Evolutionary conservation across 805 yeast species (phyloP).

Genomic region (Lipomyces spencermartinsiae): DNA sequence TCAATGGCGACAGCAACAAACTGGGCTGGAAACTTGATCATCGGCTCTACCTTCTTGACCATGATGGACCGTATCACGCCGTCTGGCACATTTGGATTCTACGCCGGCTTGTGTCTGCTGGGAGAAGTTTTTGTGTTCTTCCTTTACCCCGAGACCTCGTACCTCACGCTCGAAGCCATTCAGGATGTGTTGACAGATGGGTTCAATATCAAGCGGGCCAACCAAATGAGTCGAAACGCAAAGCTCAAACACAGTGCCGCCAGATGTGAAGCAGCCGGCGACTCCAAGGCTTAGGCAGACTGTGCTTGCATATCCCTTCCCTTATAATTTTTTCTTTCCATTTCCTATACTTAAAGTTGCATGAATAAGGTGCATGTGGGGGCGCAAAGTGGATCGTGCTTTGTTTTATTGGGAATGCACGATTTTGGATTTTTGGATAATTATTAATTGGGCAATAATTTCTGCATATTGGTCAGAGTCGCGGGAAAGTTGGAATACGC

Average conservation of each 20-base stretch:
- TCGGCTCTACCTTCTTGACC: conserved; percentile 90
- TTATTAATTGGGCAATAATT: not conserved
- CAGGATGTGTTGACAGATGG: conserved; percentile 82
- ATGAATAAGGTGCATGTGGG: not conserved
- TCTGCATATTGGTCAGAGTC: not conserved
- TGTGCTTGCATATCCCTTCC: not conserved
- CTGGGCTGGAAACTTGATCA: conserved; percentile 93
- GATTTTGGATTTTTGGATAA: not conserved
- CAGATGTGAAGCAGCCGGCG: not conserved
- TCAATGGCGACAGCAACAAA: conserved; percentile 90
- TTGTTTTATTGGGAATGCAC: not conserved
- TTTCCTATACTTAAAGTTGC: not conserved
- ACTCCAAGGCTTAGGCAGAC: not conserved
- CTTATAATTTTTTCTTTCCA: not conserved
- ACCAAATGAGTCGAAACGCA: conserved; percentile 56
- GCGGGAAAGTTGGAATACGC: not conserved
- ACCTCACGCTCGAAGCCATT: conserved; percentile 89
- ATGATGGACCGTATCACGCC: conserved; percentile 94
- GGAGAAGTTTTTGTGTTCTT: conserved; percentile 78
- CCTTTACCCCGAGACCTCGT: conserved; percentile 91
- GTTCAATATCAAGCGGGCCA: conserved; percentile 76
- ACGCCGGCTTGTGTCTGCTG: conserved; percentile 78
- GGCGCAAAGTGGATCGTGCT: not conserved
- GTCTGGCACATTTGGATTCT: conserved; percentile 90
- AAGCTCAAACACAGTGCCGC: not conserved